Percentiles rank a stretch among this genome's conserved stretches.
Conservation (phyloP, 352 stramenopile genomes). For the Globisporangium polare region DNA sequence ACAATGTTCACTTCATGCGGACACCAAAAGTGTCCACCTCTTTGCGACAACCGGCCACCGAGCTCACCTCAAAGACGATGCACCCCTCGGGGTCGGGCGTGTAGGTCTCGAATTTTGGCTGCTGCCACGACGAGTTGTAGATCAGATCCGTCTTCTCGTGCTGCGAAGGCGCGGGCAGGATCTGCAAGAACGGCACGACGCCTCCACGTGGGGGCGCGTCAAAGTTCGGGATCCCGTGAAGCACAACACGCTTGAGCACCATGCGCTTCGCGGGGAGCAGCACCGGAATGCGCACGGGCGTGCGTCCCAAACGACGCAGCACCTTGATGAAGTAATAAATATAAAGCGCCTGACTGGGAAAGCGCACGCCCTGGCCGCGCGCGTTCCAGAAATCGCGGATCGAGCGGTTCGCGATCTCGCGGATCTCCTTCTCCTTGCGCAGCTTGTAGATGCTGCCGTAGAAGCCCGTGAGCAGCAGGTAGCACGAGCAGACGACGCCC, state of each 20-base stretch:
- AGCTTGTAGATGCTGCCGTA: slow-evolving; percentile 72
- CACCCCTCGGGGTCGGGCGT: slow-evolving; percentile 38
- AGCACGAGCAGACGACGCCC: slow-evolving; percentile 81
- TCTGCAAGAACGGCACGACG: slow-evolving; percentile 62
- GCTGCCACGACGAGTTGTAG: slow-evolving; percentile 75
- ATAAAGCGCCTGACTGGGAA: slow-evolving; percentile 79
- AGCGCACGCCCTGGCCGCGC: slow-evolving; percentile 75
- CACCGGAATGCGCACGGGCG: slow-evolving; percentile 52
- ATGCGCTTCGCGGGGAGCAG: slow-evolving; percentile 57
- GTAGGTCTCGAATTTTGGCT: slow-evolving; percentile 59
- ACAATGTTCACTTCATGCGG: background rate
- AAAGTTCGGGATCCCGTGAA: slow-evolving; percentile 80
- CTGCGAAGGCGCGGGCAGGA: slow-evolving; percentile 59
- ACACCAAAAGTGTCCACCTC: background rate
- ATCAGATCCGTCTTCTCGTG: slow-evolving; percentile 47
- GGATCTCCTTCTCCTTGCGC: slow-evolving; percentile 56
- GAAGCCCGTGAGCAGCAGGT: slow-evolving; percentile 67
- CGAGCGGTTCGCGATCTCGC: slow-evolving; percentile 55
- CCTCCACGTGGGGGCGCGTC: slow-evolving; percentile 53
- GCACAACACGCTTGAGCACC: slow-evolving; percentile 44
- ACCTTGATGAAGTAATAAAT: slow-evolving; percentile 88
- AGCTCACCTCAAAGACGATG: slow-evolving; percentile 53
- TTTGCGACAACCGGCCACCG: background rate
- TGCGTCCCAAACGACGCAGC: slow-evolving; percentile 37
- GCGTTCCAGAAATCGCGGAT: slow-evolving; percentile 78